phyloP scores from a whole-genome alignment of 306 rosid genomes.

The Lablab purpureus region DNA sequence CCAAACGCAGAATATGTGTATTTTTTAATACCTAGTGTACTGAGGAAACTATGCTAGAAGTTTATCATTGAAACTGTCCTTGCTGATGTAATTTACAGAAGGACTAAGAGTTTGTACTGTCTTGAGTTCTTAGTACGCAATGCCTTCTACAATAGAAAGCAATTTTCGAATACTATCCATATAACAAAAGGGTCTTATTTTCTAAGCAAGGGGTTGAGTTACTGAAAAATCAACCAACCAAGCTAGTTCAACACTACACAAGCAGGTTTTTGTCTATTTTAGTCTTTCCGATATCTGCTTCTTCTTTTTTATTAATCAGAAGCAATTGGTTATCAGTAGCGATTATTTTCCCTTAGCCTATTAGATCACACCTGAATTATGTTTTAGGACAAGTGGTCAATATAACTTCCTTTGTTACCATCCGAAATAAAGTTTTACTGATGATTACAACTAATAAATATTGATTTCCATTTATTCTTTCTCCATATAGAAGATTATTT shows the following conservation, averaged over 20 bases:
- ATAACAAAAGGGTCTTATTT: neutral
- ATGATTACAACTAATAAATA: neutral
- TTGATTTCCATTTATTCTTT: neutral
- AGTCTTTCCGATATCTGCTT: neutral
- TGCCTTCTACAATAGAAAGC: neutral
- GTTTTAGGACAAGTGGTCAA: neutral
- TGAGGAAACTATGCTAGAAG: neutral
- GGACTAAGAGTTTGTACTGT: neutral
- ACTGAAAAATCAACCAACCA: neutral
- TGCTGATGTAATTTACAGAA: constrained; percentile 13
- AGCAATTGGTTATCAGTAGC: neutral
- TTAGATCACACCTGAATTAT: no score
- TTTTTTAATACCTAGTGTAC: constrained; percentile 2
- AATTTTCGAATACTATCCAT: constrained; percentile 15
- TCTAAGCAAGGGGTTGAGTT: constrained; percentile 12
- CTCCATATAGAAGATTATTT: no score
- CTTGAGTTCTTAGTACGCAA: constrained; percentile 12
- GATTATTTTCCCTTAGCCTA: neutral
- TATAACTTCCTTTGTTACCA: neutral
- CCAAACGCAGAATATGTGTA: neutral
- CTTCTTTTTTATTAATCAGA: neutral
- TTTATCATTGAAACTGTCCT: neutral
- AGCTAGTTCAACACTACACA: neutral
- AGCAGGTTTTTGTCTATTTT: neutral
- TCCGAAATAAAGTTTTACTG: neutral